Base-by-base conservation (phyloP, 257 asterid species). In the Penstemon eatonii region DNA sequence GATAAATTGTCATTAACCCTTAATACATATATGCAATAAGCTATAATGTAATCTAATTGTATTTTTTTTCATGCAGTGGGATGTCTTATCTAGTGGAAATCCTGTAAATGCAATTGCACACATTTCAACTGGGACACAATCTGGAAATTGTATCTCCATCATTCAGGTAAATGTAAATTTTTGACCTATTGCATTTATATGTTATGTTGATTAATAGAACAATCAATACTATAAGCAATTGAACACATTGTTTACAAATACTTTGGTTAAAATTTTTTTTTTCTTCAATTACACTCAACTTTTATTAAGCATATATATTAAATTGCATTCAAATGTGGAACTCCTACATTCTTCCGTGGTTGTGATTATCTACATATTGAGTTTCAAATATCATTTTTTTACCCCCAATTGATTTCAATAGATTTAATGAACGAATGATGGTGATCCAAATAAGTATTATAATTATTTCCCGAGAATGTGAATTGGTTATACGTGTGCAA, bases 141-240 rank as follows among this genome's bases (percentile, higher is more conserved):
- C 83, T 25, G 91, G 83, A 57, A 88, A 86, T 12, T 65, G 73
- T 33, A 60, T 88, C 73, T 75, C 95, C 52, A 68, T 86, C 40
- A 66, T 88, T 52, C 92, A 86, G 95, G 97, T 46, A 49, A 33
- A 36, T 49, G 8, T 45, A 44, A 8, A 44, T 7, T 11, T 63
- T 58, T 59, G 38, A 69, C 37, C 7, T 66, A 42, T 66, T 36
- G 40, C 1, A 39, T 63, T 38, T 38, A 37, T 65, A 8, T 9
- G 15, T 25, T 25, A 25, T 49, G 15, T 49, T 12, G 2, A 25
- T 0, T 49, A 3, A 12, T 49, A 5, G 4, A 15, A 7, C 39
- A 55, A 18, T 15, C 9, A 25, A 25, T 6, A 25, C 39, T 55
- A 4, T 55, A 8, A 55, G 8, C 40, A 55, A 55, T 55, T 25